Conservation (phyloP, 345 rosid species). For the Eucalyptus globulus region DNA sequence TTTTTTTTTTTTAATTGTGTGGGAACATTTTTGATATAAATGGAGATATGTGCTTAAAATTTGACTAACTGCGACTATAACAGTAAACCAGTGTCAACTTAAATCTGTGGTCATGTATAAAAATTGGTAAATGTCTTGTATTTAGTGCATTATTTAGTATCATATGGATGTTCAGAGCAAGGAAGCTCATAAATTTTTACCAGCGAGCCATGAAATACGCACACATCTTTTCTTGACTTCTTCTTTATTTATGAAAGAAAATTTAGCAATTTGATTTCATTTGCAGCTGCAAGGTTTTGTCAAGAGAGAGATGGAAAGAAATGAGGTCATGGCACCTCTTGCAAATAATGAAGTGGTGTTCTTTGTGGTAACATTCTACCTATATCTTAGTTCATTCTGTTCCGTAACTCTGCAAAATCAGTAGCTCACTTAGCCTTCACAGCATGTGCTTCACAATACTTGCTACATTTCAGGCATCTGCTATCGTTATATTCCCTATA, state of each 20-base stretch:
- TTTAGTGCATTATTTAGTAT: neutral
- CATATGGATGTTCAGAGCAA: neutral
- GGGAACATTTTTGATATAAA: neutral
- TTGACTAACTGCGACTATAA: neutral
- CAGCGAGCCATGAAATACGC: neutral
- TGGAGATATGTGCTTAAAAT: neutral
- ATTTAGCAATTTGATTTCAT: neutral
- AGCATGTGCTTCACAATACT: neutral
- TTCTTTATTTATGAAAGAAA: neutral
- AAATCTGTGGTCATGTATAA: neutral
- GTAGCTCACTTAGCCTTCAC: neutral
- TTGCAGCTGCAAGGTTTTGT: slow-evolving; percentile 61
- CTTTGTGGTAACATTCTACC: slow-evolving; percentile 42
- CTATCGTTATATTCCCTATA: slow-evolving; percentile 50
- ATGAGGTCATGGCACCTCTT: slow-evolving; percentile 40
- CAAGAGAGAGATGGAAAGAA: slow-evolving; percentile 51
- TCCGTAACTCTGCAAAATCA: neutral
- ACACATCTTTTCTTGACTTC: neutral
- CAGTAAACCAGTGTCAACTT: neutral
- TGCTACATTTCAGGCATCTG: slow-evolving; percentile 58
- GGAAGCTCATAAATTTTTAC: neutral
- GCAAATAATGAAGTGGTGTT: slow-evolving; percentile 59
- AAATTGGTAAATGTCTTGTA: neutral
- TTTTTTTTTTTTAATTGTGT: neutral
- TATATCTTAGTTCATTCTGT: neutral